phyloP scores from a whole-genome alignment of 2,329 filamentous ascomycete species.

The Xylaria sp. region DNA sequence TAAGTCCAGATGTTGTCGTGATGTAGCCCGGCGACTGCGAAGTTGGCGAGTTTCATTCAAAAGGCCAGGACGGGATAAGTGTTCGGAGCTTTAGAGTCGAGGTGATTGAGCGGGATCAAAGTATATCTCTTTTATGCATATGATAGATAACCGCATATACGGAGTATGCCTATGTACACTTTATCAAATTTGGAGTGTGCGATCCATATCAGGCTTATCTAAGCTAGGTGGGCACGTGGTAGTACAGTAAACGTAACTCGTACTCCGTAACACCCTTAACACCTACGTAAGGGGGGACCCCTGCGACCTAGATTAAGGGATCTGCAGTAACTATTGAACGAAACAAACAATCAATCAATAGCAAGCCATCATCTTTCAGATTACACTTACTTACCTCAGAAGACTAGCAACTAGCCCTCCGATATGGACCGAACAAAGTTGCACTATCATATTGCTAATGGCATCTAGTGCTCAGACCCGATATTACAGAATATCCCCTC shows the following conservation, averaged over 20 bases:
- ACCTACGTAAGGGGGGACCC: neutral
- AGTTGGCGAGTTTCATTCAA: neutral
- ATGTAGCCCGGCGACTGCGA: neutral
- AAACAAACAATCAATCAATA: constrained; percentile 3
- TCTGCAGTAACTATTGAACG: neutral
- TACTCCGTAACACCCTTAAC: no score
- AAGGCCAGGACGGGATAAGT: no score
- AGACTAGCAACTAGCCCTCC: neutral
- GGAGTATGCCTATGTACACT: no score
- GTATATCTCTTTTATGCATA: neutral
- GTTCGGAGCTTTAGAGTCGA: no score
- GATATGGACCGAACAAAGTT: neutral
- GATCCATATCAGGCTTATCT: neutral
- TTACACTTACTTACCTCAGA: neutral
- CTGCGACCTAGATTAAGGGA: neutral
- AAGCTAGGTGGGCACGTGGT: neutral
- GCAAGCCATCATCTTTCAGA: neutral
- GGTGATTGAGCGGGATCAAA: no score
- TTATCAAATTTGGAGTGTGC: no score
- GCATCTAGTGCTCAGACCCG: neutral
- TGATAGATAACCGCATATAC: neutral
- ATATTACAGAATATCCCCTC: neutral
- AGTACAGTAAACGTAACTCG: neutral
- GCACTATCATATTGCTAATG: neutral
- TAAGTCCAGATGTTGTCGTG: neutral